Base-by-base conservation (phyloP, 768 basidiomycete species). In the Leucosporidium creatinivorum region DNA sequence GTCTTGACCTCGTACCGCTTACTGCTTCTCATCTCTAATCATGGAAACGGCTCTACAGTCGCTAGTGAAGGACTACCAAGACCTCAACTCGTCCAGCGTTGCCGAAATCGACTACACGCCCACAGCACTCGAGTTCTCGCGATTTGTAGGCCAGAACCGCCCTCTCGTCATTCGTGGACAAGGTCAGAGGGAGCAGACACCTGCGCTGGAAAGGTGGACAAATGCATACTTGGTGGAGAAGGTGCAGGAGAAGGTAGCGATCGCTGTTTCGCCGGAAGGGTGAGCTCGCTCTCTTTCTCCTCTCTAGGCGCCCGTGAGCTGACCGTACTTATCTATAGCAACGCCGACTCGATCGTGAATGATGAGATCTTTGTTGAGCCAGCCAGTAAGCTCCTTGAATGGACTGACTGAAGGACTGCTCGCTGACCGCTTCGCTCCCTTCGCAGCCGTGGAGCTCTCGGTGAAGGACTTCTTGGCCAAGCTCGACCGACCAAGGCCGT, bases 291-390 rank as follows among this genome's bases (percentile, higher is more conserved):
- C 19, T 15, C 26, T 9, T 5, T 8, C 17, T 12, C 8, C 31
- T 9, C 4, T 1, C 31, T 12, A 8, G 12, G 1, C n/a, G n/a
- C 23, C 3, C 39, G 39, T 15, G 19, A 21, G 30, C 30, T 47
- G 2, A 28, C 36, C 8, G 3, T 23, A 18, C 23, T 12, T 17
- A 4, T 44, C 3, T 36, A 18, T 61, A 69, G 70, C 1, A 66
- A 66, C 28, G 70, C 70, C 2, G 70, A 72, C n/a, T 60, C 70
- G 25, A 65, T 72, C 31, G 62, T 72, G 15, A 44, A 44, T 25
- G 62, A 69, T 58, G 70, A 61, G 3, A 25, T 58, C 36, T 72
- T 72, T 25, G 70, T 69, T 36, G 70, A 72, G 33, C 70, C 70
- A 0, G 70, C 67, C 9, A 61, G 70, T 67, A 18, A 48, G 69